Evolutionary conservation across 2,329 filamentous ascomycete species (phyloP).

Genomic region (Tolypocladium ovalisporum): DNA sequence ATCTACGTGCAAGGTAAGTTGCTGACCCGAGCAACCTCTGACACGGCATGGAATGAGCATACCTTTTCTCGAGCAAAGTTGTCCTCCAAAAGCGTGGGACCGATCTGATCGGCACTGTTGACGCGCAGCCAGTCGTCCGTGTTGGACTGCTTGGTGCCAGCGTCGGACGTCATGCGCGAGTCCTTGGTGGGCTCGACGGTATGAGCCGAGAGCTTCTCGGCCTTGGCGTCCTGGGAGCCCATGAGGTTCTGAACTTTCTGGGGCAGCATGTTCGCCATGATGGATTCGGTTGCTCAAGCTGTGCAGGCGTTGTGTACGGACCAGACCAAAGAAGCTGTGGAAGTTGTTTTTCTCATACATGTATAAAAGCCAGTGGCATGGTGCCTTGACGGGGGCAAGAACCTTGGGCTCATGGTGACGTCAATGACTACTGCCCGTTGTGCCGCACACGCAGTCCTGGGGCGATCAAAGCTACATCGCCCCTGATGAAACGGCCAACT

Average conservation of each 20-base stretch:
- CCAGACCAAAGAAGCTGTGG: too few relatives aligned
- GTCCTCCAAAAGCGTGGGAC: conserved; percentile 62
- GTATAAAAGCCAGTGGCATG: too few relatives aligned
- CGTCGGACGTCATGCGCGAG: conserved; percentile 62
- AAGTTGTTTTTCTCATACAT: too few relatives aligned
- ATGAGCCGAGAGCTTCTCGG: conserved; percentile 46
- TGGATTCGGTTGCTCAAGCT: neutral
- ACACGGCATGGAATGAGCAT: too few relatives aligned
- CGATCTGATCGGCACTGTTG: conserved; percentile 48
- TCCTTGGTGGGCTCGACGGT: conserved; percentile 48
- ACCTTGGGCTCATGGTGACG: neutral
- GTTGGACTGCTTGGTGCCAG: conserved; percentile 60
- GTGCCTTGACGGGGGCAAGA: neutral
- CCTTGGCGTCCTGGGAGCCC: conserved; percentile 39
- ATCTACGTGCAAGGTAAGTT: too few relatives aligned
- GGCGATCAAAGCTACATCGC: neutral
- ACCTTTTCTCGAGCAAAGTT: conserved; percentile 53
- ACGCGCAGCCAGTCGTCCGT: conserved; percentile 71
- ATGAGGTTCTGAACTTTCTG: conserved; percentile 9
- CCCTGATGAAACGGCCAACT: neutral
- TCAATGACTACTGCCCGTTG: neutral
- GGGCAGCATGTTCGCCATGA: neutral
- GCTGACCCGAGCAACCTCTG: too few relatives aligned
- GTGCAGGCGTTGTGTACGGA: neutral
- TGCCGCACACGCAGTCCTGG: neutral